Base-by-base conservation (phyloP, 495 filamentous ascomycete species). In the Neurospora tetraspora region DNA sequence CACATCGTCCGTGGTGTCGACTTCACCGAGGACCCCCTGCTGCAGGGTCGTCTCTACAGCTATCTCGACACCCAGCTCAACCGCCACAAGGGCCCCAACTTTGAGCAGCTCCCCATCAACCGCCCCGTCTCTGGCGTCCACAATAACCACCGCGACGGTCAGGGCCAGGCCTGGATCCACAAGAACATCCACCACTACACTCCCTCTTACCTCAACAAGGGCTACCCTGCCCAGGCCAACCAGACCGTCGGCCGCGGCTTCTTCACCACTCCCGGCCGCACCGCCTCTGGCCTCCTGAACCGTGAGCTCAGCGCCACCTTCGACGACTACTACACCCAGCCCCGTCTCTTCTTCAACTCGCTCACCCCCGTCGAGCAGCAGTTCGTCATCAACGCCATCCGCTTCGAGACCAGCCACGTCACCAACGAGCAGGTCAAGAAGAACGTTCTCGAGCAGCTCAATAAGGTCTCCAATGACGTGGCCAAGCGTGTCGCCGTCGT, bases 51-150 rank as follows among this genome's bases (percentile, higher is more conserved):
- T 70, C 80, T 93, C 59, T 93, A 90, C 82, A 91, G 89, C 69
- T 94, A 94, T 81, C 85, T 92, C 5, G 91, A 93, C 83, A 92
- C 91, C 4, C 90, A 92, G 76, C 76, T 92, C 12, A 92, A 93
- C 82, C 89, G 91, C 4, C 83, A 92, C 76, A 87, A 88, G 39
- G 89, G 89, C 18, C 89, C 91, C 75, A 94, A 94, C 84, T 93
- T 92, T 75, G 90, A 92, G 79, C 90, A 93, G 78, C 79, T 92
- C 8, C 91, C 91, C 11, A 90, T 93, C 81, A 94, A 94, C 84
- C 86, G 88, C 16, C 92, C 92, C 12, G 80, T 80, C 10, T 77
- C 83, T 11, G 83, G 86, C 18, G 84, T 92, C 61, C 90, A 93
- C 83, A 93, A 93, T 82, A 93, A 94, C 82, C 91, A 93, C 85